Evolutionary conservation across 192 early-diverging fungal species (phyloP).

Genomic region (Linnemannia hyalina): DNA sequence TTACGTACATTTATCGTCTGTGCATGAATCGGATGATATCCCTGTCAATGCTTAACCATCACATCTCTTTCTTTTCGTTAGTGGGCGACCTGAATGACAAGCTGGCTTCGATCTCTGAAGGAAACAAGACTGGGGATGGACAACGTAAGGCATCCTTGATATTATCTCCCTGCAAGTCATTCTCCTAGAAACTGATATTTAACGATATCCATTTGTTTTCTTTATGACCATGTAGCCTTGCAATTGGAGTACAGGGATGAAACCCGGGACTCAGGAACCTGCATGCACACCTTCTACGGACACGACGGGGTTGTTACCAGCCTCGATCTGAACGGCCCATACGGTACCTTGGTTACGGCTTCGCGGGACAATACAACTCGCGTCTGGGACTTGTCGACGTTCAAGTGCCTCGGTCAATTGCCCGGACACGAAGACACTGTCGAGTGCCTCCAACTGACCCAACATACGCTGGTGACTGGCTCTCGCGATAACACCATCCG

Average conservation of each 20-base stretch:
- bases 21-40: not conserved
- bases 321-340: constrained; percentile 67
- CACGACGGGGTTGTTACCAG: constrained; percentile 75
- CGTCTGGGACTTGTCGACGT: constrained; percentile 75
- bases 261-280: constrained; percentile 58
- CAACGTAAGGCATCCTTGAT: constrained; percentile 28
- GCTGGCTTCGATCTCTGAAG: constrained; percentile 56
- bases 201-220: not conserved
- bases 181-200: not conserved
- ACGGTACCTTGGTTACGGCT: constrained; percentile 72
- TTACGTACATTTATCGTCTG: not conserved
- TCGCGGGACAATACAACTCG: constrained; percentile 78
- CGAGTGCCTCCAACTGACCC: constrained; percentile 35
- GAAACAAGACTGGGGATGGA: constrained; percentile 34
- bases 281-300: constrained; percentile 67
- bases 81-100: constrained; percentile 64
- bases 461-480: constrained; percentile 55
- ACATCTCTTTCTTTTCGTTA: constrained; percentile 13
- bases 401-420: constrained; percentile 68
- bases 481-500: constrained; percentile 53
- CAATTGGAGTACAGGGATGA: constrained; percentile 48
- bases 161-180: not conserved
- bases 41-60: not conserved
- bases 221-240: constrained; percentile 19
- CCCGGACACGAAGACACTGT: constrained; percentile 60